Conservation (phyloP, 768 basidiomycete genomes). For the Auriscalpium vulgare region DNA sequence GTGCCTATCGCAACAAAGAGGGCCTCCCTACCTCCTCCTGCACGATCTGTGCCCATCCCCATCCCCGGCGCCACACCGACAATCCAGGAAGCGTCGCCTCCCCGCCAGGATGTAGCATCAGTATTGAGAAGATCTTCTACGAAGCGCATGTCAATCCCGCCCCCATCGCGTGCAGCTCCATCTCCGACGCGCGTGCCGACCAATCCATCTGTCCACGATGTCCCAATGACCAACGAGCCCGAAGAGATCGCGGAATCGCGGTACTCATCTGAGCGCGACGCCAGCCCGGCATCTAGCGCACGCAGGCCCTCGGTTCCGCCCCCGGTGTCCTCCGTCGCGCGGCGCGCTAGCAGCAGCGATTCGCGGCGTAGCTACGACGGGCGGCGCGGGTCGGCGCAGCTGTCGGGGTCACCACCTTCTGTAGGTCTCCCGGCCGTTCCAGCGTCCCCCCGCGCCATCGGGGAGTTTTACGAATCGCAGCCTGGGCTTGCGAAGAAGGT, state of each 20-base stretch:
- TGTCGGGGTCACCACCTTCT: background rate
- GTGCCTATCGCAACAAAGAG: background rate
- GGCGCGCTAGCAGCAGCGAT: slow-evolving; percentile 1
- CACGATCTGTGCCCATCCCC: background rate
- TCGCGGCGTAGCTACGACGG: slow-evolving; percentile 6
- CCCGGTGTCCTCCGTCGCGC: background rate
- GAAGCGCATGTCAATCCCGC: slow-evolving; percentile 10
- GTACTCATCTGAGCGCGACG: background rate
- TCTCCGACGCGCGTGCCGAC: background rate
- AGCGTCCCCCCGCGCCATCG: background rate
- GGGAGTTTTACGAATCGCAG: background rate
- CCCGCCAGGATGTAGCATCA: background rate
- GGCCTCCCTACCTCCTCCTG: slow-evolving; percentile 7
- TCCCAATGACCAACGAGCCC: slow-evolving; percentile 3
- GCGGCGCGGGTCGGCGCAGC: slow-evolving; percentile 3
- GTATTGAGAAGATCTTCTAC: background rate
- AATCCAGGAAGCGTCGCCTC: background rate
- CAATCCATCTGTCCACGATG: slow-evolving; percentile 1
- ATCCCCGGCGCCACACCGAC: background rate
- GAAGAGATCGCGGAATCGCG: background rate
- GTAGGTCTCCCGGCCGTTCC: background rate
- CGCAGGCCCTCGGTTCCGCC: background rate
- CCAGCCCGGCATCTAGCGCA: background rate
- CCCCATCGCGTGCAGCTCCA: slow-evolving; percentile 9
- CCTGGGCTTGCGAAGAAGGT: slow-evolving; percentile 1